These are phyloP conservation scores for Rhizoclosmatium globosum DNA, from an alignment of 192 early-diverging fungal species.

Conservation along the genomic window DNA sequence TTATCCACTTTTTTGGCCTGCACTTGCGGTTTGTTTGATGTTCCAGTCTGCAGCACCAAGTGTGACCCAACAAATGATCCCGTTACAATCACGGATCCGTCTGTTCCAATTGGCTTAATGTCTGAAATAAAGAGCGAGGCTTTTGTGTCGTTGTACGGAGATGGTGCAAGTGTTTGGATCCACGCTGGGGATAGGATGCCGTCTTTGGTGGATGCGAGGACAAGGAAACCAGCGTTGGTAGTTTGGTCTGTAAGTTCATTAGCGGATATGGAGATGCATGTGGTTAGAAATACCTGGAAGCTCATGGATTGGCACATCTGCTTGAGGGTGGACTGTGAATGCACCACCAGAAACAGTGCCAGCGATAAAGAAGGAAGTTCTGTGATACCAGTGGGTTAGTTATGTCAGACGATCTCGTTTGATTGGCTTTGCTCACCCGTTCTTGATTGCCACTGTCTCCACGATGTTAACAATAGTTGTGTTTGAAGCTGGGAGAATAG, in stretches of 20 bases:
- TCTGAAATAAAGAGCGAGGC: not conserved
- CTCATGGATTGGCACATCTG: not conserved
- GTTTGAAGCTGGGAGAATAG: not conserved
- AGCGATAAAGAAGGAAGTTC: not conserved
- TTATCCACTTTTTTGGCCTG: no score
- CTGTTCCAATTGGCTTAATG: not conserved
- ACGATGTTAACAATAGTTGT: not conserved
- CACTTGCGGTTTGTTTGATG: no score
- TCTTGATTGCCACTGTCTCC: not conserved
- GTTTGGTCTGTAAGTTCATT: not conserved
- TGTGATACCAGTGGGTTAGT: no score
- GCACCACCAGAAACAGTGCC: not conserved
- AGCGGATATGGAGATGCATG: not conserved
- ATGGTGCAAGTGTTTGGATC: no score
- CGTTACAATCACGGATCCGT: not conserved
- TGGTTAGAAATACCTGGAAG: not conserved
- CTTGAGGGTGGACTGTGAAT: not conserved
- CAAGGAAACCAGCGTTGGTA: not conserved
- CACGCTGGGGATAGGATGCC: no score
- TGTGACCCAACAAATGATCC: no score
- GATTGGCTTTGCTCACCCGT: not conserved
- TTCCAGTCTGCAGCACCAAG: no score
- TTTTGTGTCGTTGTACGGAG: not conserved
- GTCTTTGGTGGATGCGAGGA: not conserved
- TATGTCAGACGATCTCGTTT: no score